Conservation (phyloP, 805 yeast genomes). For the Candida hungchunana region DNA sequence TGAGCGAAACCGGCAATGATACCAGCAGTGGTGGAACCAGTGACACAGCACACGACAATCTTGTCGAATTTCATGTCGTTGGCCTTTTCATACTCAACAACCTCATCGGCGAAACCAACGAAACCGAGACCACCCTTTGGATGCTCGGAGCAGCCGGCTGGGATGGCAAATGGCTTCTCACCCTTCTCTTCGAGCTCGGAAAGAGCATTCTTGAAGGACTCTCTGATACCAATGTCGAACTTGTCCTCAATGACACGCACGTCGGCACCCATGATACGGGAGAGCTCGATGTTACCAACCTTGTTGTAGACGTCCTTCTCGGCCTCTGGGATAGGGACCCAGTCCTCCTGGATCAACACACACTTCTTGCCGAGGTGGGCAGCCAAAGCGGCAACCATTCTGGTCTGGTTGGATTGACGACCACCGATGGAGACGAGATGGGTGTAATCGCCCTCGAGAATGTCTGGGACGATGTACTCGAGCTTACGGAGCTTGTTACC, state of each 20-base stretch:
- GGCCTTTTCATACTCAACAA: conserved; percentile 12
- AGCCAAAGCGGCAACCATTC: conserved; percentile 19
- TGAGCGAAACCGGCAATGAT: conserved; percentile 18
- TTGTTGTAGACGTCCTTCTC: conserved; percentile 18
- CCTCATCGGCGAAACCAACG: conserved; percentile 17
- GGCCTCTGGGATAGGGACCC: conserved; percentile 20
- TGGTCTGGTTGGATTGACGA: conserved; percentile 18
- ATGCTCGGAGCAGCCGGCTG: conserved; percentile 19
- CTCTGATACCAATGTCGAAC: conserved; percentile 19
- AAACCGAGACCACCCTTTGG: conserved; percentile 19
- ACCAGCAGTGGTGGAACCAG: conserved; percentile 20
- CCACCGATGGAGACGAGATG: conserved; percentile 19
- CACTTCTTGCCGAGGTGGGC: conserved; percentile 19
- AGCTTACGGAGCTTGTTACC: conserved; percentile 20
- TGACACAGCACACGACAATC: conserved; percentile 18
- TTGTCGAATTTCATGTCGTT: conserved; percentile 15
- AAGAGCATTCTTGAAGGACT: conserved; percentile 15
- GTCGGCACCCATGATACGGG: conserved; percentile 19
- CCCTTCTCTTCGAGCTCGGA: conserved; percentile 14
- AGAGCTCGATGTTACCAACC: conserved; percentile 18
- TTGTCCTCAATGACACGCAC: conserved; percentile 18
- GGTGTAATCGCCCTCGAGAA: conserved; percentile 18
- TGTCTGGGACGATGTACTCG: conserved; percentile 19
- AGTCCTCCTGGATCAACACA: conserved; percentile 19
- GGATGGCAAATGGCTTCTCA: conserved; percentile 14